These are phyloP conservation scores for Pseudomonodictys pantanalensis DNA, from an alignment of 495 filamentous ascomycete species.

Conservation along the genomic window DNA sequence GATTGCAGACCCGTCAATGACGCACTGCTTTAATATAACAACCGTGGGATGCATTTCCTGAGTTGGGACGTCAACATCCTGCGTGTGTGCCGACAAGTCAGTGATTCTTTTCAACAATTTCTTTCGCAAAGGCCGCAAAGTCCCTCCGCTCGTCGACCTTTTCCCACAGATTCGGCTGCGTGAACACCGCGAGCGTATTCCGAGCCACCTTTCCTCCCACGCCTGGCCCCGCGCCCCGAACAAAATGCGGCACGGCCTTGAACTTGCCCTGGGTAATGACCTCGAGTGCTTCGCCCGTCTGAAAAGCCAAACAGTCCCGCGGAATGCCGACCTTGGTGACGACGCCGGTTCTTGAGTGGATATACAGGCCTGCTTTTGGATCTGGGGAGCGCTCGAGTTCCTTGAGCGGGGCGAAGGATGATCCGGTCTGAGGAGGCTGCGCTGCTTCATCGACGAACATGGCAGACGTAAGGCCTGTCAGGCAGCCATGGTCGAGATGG, in stretches of 20 bases:
- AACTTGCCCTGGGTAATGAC: slow-evolving; percentile 84
- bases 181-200: slow-evolving; percentile 96
- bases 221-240: slow-evolving; percentile 62
- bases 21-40: background rate
- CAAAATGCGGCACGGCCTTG: slow-evolving; percentile 94
- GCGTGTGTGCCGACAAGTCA: slow-evolving; percentile 4
- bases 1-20: no score
- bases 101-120: slow-evolving; percentile 73
- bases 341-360: slow-evolving; percentile 74
- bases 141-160: slow-evolving; percentile 71
- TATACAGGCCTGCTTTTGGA: slow-evolving; percentile 81
- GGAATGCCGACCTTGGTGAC: slow-evolving; percentile 88
- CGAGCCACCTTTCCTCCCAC: slow-evolving; percentile 60
- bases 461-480: slow-evolving; percentile 89
- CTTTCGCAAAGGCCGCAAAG: slow-evolving; percentile 86
- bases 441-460: slow-evolving; percentile 87
- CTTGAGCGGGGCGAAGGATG: slow-evolving; percentile 50
- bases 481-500: slow-evolving; percentile 88
- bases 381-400: slow-evolving; percentile 76
- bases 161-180: slow-evolving; percentile 89
- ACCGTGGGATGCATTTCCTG: background rate
- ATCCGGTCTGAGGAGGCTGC: slow-evolving; percentile 43
- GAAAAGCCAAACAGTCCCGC: slow-evolving; percentile 85
- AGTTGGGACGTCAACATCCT: background rate
- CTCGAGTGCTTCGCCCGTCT: slow-evolving; percentile 90